These are phyloP conservation scores for Stevia rebaudiana DNA, from an alignment of 140 eudicot species.

Conservation along the genomic window DNA sequence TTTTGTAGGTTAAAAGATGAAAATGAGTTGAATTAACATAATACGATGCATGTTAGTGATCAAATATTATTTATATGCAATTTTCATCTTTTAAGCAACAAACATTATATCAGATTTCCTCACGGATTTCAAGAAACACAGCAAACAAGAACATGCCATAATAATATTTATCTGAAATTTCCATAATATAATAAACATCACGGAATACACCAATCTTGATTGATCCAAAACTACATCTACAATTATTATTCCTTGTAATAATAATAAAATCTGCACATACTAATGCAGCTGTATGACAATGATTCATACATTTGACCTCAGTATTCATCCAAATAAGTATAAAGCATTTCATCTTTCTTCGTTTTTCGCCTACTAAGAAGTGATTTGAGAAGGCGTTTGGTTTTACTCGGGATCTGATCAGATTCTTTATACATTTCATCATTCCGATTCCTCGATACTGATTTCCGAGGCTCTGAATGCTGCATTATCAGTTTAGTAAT, in stretches of 20 bases:
- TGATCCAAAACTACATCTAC: constrained; percentile 16
- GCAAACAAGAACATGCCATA: neutral
- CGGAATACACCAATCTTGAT: constrained; percentile 8
- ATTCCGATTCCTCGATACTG: constrained; percentile 66
- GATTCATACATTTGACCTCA: constrained; percentile 18
- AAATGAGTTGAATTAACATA: too few relatives aligned
- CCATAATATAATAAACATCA: neutral
- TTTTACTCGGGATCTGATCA: constrained; percentile 69
- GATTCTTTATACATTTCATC: constrained; percentile 41
- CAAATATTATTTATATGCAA: too few relatives aligned
- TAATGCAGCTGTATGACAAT: constrained; percentile 13
- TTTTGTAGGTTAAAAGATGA: too few relatives aligned
- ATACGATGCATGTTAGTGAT: too few relatives aligned
- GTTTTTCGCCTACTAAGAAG: constrained; percentile 77
- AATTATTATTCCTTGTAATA: constrained; percentile 21
- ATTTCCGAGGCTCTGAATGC: constrained; percentile 58
- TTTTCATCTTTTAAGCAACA: neutral
- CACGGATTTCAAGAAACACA: neutral
- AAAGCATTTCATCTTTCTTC: constrained; percentile 82
- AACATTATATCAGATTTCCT: neutral
- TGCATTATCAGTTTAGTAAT: constrained; percentile 18
- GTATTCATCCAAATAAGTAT: constrained; percentile 89
- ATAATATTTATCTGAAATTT: constrained; percentile 4
- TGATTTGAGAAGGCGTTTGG: constrained; percentile 85
- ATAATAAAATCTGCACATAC: constrained; percentile 22